Conservation (phyloP, 306 rosid species). For the Oemleria cerasiformis region DNA sequence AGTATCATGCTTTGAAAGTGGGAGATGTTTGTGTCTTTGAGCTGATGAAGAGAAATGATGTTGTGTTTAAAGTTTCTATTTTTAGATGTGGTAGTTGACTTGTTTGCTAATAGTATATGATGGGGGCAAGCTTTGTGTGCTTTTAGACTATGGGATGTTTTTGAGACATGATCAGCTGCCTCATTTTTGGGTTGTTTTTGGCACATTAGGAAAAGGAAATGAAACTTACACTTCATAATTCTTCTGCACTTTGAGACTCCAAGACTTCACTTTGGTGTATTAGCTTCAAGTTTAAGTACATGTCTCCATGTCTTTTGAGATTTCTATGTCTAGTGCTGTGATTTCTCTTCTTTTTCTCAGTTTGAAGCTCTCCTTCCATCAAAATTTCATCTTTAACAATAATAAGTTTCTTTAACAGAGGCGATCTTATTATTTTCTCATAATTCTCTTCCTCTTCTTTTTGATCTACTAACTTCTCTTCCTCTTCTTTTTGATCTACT, state of each 20-base stretch:
- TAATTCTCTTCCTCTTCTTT: too few relatives aligned
- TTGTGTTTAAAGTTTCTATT: background rate
- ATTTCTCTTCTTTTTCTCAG: too few relatives aligned
- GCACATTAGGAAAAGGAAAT: background rate
- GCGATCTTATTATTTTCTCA: too few relatives aligned
- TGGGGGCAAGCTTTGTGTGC: background rate
- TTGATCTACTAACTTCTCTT: too few relatives aligned
- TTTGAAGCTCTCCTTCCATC: too few relatives aligned
- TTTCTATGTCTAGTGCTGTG: too few relatives aligned
- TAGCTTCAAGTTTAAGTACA: background rate
- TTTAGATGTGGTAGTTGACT: background rate
- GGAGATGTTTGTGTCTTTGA: slow-evolving; percentile 21
- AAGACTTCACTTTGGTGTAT: background rate
- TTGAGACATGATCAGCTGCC: background rate
- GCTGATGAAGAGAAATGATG: background rate
- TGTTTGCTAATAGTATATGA: background rate
- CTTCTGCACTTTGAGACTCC: background rate
- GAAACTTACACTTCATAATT: background rate
- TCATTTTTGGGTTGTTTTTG: background rate
- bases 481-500: too few relatives aligned
- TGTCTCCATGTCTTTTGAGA: too few relatives aligned
- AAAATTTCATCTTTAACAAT: too few relatives aligned
- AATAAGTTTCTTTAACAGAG: too few relatives aligned
- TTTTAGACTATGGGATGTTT: background rate
- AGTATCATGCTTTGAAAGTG: background rate